Conservation (phyloP, 2,329 filamentous ascomycete genomes). For the Botryosphaeria dothidea region DNA sequence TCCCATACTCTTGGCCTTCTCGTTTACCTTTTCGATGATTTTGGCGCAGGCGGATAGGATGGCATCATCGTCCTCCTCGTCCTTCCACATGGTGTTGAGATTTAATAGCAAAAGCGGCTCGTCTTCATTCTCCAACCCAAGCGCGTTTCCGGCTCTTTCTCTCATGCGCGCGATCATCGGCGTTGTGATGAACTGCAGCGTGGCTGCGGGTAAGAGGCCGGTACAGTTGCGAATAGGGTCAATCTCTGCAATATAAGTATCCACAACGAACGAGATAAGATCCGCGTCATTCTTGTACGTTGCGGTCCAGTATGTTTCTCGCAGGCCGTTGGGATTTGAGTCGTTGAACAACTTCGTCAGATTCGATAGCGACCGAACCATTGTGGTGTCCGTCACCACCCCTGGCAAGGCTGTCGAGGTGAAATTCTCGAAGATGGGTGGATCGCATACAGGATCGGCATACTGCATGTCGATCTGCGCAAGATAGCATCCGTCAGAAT, state of each 20-base stretch:
- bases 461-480: conserved; percentile 22
- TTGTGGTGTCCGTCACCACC: conserved; percentile 23
- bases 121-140: conserved; percentile 29
- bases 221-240: conserved; percentile 23
- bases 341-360: conserved; percentile 35
- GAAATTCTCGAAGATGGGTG: conserved; percentile 30
- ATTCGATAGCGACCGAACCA: conserved; percentile 24
- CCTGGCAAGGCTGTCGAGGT: conserved; percentile 27
- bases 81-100: conserved; percentile 26
- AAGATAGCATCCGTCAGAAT: conserved; percentile 24
- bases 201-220: conserved; percentile 25
- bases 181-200: conserved; percentile 32
- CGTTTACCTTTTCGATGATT: conserved; percentile 26
- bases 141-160: conserved; percentile 31
- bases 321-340: conserved; percentile 34
- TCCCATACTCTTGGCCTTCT: conserved; percentile 21
- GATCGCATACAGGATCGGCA: conserved; percentile 21
- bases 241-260: conserved; percentile 30
- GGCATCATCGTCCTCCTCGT: conserved; percentile 27
- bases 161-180: conserved; percentile 27
- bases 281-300: conserved; percentile 34
- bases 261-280: conserved; percentile 24
- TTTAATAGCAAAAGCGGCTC: conserved; percentile 28
- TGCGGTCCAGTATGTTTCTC: conserved; percentile 32
- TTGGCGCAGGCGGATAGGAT: conserved; percentile 25